Evolutionary conservation across 2,329 filamentous ascomycete genomes (phyloP).

Genomic region (Xylariaceae sp.): DNA sequence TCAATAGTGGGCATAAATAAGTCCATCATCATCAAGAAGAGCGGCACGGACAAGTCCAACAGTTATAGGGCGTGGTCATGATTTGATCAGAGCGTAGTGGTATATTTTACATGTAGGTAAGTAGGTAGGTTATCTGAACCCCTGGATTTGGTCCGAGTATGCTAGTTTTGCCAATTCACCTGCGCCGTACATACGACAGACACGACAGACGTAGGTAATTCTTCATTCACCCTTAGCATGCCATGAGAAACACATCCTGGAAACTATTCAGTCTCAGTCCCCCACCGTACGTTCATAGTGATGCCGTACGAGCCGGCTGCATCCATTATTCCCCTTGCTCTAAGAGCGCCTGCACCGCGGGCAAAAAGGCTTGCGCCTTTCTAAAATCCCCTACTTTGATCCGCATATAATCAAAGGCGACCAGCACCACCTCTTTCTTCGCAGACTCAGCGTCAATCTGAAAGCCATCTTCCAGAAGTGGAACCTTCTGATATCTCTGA

Average conservation of each 20-base stretch:
- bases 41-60: no score
- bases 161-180: not conserved
- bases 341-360: slow-evolving; percentile 29
- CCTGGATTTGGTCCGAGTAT: no score
- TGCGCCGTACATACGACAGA: not conserved
- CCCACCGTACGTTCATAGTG: no score
- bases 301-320: no score
- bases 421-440: slow-evolving; percentile 53
- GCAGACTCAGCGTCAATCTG: slow-evolving; percentile 24
- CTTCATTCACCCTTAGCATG: not conserved
- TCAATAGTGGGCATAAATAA: no score
- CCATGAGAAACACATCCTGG: not conserved
- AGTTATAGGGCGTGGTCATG: no score
- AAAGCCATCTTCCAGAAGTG: slow-evolving; percentile 40
- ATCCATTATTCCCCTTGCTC: slow-evolving; percentile 13
- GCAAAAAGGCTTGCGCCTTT: slow-evolving; percentile 31
- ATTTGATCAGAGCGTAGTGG: no score
- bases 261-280: not conserved
- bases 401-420: slow-evolving; percentile 76
- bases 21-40: no score
- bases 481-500: slow-evolving; percentile 81
- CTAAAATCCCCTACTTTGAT: slow-evolving; percentile 42
- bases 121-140: no score
- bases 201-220: not conserved
- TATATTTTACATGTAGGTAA: no score